Evolutionary conservation across 495 filamentous ascomycete genomes (phyloP), one percentile per base, ranked within the genome.

Genomic region (Symbiotaphrina buchneri): DNA sequence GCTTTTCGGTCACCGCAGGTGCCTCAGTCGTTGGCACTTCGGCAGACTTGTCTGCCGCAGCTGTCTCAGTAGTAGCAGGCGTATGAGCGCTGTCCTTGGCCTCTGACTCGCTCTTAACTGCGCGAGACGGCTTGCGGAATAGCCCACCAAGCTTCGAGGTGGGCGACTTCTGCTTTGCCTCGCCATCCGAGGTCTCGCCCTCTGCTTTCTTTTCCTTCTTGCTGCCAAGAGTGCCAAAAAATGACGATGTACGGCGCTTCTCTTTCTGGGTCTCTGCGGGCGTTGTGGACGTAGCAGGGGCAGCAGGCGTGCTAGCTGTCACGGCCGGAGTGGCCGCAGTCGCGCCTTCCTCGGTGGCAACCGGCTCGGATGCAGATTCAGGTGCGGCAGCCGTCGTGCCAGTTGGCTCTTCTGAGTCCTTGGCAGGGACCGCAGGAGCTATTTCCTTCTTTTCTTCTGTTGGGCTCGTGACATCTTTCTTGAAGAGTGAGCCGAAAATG

Each of bases 171-270:
- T 47, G 43, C 59, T 62, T 67, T 38, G 51, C 38, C 40, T 65
- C 59, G 34, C 52, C 52, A 39, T 63, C 62, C 6, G 62, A 63
- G 33, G 52, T 51, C 13, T 48, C 45, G 10, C 47, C 35, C 30
- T 28, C 47, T 10, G 44, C 21, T 51, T 58, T 63, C 51, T 61
- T 62, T 51, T 59, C 54, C 48, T 60, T 61, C 45, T 59, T 61
- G 7, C 34, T 52, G 29, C 56, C 56, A 33, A 65, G 55, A 41
- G 41, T 53, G 23, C 51, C 46, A 51, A 68, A 68, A 55, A 66
- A 59, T 24, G 63, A 66, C 27, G 58, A 49, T n/a, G n/a, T n/a
- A 44, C 63, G 63, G 35, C 62, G 58, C 48, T 61, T 63, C 30
- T 59, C 55, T 11, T 40, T 25, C 32, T 47, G 41, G 11, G 47